Base-by-base conservation (phyloP, 2,329 filamentous ascomycete species). In the Calonectria fujianensis region DNA sequence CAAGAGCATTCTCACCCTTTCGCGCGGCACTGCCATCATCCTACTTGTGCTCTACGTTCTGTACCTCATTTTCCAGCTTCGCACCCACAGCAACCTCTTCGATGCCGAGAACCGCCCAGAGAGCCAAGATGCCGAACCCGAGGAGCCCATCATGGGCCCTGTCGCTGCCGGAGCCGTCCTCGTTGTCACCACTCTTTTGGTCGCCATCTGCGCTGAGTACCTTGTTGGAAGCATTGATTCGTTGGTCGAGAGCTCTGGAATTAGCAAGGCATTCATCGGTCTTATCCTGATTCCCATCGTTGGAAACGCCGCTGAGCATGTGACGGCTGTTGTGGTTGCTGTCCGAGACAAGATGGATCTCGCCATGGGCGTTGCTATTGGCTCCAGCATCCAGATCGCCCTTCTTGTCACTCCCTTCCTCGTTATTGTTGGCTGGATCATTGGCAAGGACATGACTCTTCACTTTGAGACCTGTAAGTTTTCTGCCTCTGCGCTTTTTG, bases 241-340 rank as follows among this genome's bases (percentile, higher is more conserved):
- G 35, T 90, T 96, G 61, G 94, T 95, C 31, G 89, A 91, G 78
- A 91, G 88, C 54, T 91, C 92, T 2, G 90, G 92, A 74, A 94
- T 96, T 83, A 95, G 93, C 87, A 94, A 94, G 85, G 95, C 93
- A 1, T 96, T 96, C 79, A 95, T 96, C 79, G 94, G 94, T 87
- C 87, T 96, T 64, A 94, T 96, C 65, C 86, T 96, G 27, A 93
- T 96, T 64, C 94, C 94, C 4, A 95, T 96, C 77, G 94, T 96
- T 39, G 94, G 94, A 54, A 96, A 96, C 80, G 94, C 94, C 2
- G 94, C 94, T 3, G 94, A 96, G 84, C 94, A 96, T 81, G 94
- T 96, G 50, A 96, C 94, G 1, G 94, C 94, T 24, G 93, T 95
- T 24, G 93, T 96, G 37, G 94, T 96, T 32, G 94, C 94, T 0